Base-by-base conservation (phyloP, 495 filamentous ascomycete species). In the Chaetomidium leptoderma region DNA sequence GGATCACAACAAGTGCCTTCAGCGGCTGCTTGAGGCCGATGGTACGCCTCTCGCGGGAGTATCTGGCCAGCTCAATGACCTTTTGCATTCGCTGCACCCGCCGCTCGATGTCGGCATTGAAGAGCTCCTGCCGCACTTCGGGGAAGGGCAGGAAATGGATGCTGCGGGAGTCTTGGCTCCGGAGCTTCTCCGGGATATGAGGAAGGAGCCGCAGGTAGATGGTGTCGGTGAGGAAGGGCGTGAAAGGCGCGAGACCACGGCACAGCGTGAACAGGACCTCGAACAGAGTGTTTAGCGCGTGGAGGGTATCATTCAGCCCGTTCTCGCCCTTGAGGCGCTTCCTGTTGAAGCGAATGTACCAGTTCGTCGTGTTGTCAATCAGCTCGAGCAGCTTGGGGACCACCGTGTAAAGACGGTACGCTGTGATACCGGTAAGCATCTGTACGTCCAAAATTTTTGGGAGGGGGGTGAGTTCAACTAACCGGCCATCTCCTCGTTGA, bases 281-380 rank as follows among this genome's bases (percentile, higher is more conserved):
- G 63, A 96, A 97, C n/a, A 98, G 84, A 8, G 93, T 93, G 71
- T 97, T 95, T 52, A 98, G 77, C 10, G 93, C 93, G 70, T 95
- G 89, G 53, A 85, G 72, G 26, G 93, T 97, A 65, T 97, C 93
- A 9, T 69, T 59, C 13, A 88, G 70, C 14, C 92, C 92, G 65
- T 87, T 84, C 72, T 95, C 92, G 55, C 93, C 93, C 84, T 97
- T 98, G 53, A 98, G 78, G 19, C 93, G 86, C 70, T 90, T 91
- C 30, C 93, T 84, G 77, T 98, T 98, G 79, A 97, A 96, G n/a
- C 92, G 84, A 68, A 98, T 98, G 72, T 98, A 98, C 95, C 95
- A 98, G 74, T 98, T 98, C 2, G 93, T 97, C 6, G 89, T 89
- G 72, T 93, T 91, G 67, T 98, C 93, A 61, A 97, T 93, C 70